Conservation (phyloP, 2,329 filamentous ascomycete genomes). For the Scytalidium sp. region DNA sequence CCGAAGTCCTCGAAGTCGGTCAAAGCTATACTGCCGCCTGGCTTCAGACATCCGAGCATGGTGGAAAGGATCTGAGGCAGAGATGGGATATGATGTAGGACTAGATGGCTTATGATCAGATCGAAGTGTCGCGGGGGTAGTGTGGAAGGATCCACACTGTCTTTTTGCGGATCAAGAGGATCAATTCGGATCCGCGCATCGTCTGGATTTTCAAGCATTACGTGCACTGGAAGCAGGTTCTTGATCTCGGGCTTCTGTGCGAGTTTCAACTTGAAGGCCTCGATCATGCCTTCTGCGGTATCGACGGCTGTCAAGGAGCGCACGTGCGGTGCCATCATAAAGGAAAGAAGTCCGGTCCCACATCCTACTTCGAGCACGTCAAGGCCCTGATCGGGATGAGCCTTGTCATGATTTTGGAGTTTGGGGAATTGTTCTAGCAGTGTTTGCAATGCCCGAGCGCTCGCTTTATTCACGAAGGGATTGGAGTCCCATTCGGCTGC, state of each 20-base stretch:
- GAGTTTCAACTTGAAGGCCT: constrained; percentile 44
- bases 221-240: constrained; percentile 45
- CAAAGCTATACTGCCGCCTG: constrained; percentile 46
- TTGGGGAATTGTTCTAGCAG: constrained; percentile 37
- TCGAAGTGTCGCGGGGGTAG: constrained; percentile 38
- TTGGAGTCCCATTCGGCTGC: constrained; percentile 54
- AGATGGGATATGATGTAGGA: constrained; percentile 52
- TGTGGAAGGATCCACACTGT: neutral
- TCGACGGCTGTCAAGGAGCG: constrained; percentile 50
- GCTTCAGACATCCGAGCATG: constrained; percentile 43
- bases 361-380: constrained; percentile 89
- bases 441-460: constrained; percentile 40
- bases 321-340: constrained; percentile 45
- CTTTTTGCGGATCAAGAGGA: constrained; percentile 2
- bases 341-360: constrained; percentile 82
- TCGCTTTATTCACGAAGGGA: constrained; percentile 43
- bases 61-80: constrained; percentile 39
- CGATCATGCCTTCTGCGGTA: constrained; percentile 52
- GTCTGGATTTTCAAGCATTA: constrained; percentile 46
- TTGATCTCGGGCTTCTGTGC: constrained; percentile 18
- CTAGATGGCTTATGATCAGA: constrained; percentile 49
- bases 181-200: constrained; percentile 38
- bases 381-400: constrained; percentile 14
- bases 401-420: constrained; percentile 13
- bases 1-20: constrained; percentile 59